phyloP scores from a whole-genome alignment of 2,329 filamentous ascomycete species.

The Pseudopyricularia javanii region DNA sequence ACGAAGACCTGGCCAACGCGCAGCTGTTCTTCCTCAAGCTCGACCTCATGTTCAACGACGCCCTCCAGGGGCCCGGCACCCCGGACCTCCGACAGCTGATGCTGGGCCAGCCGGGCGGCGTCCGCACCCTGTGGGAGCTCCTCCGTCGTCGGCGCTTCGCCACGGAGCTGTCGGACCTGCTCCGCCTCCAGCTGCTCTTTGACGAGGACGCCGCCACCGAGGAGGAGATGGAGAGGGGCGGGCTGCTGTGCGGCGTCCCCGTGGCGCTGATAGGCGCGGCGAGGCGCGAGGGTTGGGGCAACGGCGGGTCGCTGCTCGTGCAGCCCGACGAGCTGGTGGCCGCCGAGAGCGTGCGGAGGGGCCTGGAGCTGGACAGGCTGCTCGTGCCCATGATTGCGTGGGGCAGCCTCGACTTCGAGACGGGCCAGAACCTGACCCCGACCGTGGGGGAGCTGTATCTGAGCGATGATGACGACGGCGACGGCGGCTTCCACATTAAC shows the following conservation, averaged over 20 bases:
- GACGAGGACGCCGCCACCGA: constrained; percentile 17
- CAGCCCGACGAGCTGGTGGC: constrained; percentile 47
- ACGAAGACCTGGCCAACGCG: constrained; percentile 47
- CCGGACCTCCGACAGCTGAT: constrained; percentile 38
- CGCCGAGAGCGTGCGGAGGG: constrained; percentile 38
- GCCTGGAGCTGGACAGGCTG: constrained; percentile 38
- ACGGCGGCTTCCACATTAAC: constrained; percentile 26
- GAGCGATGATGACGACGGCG: constrained; percentile 27
- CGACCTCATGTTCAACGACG: constrained; percentile 55
- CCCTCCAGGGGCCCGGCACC: constrained; percentile 34
- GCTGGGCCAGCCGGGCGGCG: constrained; percentile 39
- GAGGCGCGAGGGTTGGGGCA: constrained; percentile 45
- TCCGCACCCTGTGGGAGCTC: constrained; percentile 45
- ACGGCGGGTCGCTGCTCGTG: constrained; percentile 29
- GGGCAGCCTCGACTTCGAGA: constrained; percentile 45
- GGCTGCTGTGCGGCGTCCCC: constrained; percentile 29
- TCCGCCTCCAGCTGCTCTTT: constrained; percentile 47
- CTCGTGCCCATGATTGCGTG: constrained; percentile 43
- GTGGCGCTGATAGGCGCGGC: constrained; percentile 35
- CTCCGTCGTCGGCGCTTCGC: constrained; percentile 44
- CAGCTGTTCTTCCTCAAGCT: constrained; percentile 62
- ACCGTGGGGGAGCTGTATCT: constrained; percentile 38
- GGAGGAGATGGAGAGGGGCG: neutral
- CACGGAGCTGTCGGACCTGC: constrained; percentile 29
- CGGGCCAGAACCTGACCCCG: constrained; percentile 37